Base-by-base conservation (phyloP, 805 yeast species). In the Yarrowia bubula region DNA sequence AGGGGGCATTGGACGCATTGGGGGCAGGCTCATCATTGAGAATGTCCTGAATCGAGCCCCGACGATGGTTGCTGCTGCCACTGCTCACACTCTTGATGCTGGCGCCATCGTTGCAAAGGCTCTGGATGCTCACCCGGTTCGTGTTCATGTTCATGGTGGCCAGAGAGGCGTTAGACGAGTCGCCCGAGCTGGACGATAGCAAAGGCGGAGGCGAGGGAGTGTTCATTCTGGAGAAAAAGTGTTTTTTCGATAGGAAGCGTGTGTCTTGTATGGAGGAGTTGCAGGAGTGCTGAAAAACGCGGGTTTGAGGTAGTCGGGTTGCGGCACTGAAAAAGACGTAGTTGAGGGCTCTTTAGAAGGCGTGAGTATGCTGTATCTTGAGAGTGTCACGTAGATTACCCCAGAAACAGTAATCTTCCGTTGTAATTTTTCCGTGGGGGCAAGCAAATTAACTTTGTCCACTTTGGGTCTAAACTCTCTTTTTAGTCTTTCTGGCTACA, bases 181-280 rank as follows among this genome's bases (percentile, higher is more conserved):
- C 60, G 43, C 60, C 60, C n/a, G 60, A 51, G 44, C 60, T 51
- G 60, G 60, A 38, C n/a, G 60, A 51, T 7, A 51, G 43, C 44
- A 51, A n/a, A 38, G 60, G 44, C 4, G 60, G 60, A 28, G 60
- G 60, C 37, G 60, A 51, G 8, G 60, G 60, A 14, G 60, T 51
- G 44, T 22, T 51, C 60, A 51, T 51, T 4, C 11, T 28, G 44
- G 28, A 22, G 28, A 22, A 22, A 22, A 22, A 22, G 28, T 22
- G 28, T 22, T 22, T 22, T 22, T 22, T 22, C 28, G 28, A 22
- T 22, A 22, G 28, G 28, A 22, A 22, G 28, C 28, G 28, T 22
- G 28, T 22, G 28, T 22, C 28, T 22, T 22, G 28, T 22, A 22
- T 22, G 28, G 28, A 22, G 28, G 28, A 3, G 28, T 22, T 22